Evolutionary conservation across 441 rosid species (phyloP), one percentile per base, ranked within the genome.

Genomic region (Populus hybrid): DNA sequence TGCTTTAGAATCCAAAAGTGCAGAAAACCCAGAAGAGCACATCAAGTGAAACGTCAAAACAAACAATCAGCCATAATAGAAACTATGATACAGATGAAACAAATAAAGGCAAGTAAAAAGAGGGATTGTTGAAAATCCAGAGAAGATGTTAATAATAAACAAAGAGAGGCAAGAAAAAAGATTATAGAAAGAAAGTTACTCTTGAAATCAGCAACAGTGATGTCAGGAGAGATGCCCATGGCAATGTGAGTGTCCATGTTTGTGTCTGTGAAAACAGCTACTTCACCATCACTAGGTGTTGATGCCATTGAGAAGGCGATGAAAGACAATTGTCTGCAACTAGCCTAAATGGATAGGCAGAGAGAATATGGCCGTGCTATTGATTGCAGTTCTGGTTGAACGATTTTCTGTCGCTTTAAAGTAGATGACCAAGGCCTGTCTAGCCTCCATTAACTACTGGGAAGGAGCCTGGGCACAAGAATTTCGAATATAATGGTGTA

Each of bases 191-290:
- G 36, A 61, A 40, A 74, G 80, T 80, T 80, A 89, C 97, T 85
- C 83, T 83, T 88, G 80, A 89, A 86, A 77, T 80, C 89, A 70
- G 72, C 75, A 18, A 86, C 85, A 9, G 85, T 81, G 80, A 86
- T 82, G 45, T 86, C 84, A 9, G 84, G 82, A 77, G 87, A 76
- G 73, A 82, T 89, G 29, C 86, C 68, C 74, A 90, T 70, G 79
- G 82, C 92, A 53, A 92, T 82, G 83, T 81, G 87, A 75, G 93
- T 92, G 73, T 84, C 89, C 66, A 89, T 74, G 87, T 78, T 86
- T 21, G 90, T 90, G 76, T 85, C 90, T 14, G 77, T 73, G 66
- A 88, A 92, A 61, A 88, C 88, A 1, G 88, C 86, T 24, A 87
- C 88, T 83, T 84, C 88, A 56, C 63, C 65, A 1, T 45, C 63